phyloP scores from a whole-genome alignment of 345 rosid species.

The Aegle marmelos region DNA sequence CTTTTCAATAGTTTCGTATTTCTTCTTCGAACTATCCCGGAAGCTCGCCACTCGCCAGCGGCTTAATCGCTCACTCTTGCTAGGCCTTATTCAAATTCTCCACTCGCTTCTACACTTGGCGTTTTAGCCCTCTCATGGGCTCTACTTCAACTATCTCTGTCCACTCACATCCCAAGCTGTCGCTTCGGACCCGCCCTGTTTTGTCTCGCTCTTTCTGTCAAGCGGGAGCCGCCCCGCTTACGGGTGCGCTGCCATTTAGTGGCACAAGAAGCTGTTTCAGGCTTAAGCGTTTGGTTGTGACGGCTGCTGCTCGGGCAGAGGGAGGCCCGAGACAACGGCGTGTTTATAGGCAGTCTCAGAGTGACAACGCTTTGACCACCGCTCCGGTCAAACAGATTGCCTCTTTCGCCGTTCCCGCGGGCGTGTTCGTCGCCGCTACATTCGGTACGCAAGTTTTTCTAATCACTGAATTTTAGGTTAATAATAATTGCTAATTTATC shows the following conservation, averaged over 20 bases:
- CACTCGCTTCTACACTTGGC: not conserved
- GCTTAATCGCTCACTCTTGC: not conserved
- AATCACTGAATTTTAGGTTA: not conserved
- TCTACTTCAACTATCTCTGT: conserved; percentile 48
- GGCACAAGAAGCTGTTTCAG: conserved; percentile 29
- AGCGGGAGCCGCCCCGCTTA: conserved; percentile 16
- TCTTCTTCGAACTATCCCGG: not conserved
- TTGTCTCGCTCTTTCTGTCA: conserved; percentile 14
- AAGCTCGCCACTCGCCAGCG: conserved; percentile 17
- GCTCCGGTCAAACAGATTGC: conserved; percentile 61
- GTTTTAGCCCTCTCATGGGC: conserved; percentile 35
- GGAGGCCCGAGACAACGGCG: conserved; percentile 52
- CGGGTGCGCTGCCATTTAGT: conserved; percentile 22
- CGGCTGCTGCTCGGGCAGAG: conserved; percentile 37
- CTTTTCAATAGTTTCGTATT: not conserved
- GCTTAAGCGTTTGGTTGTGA: conserved; percentile 40
- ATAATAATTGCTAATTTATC: not conserved
- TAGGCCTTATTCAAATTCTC: not conserved
- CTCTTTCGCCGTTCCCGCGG: conserved; percentile 56
- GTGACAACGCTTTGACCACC: conserved; percentile 37
- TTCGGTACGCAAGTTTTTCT: conserved; percentile 53
- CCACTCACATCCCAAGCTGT: conserved; percentile 46
- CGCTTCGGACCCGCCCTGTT: conserved; percentile 16
- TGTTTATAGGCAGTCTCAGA: conserved; percentile 62
- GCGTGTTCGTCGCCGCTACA: conserved; percentile 48